Base-by-base conservation (phyloP, 176 grass and related monocot species). In the Musa schizocarpa region DNA sequence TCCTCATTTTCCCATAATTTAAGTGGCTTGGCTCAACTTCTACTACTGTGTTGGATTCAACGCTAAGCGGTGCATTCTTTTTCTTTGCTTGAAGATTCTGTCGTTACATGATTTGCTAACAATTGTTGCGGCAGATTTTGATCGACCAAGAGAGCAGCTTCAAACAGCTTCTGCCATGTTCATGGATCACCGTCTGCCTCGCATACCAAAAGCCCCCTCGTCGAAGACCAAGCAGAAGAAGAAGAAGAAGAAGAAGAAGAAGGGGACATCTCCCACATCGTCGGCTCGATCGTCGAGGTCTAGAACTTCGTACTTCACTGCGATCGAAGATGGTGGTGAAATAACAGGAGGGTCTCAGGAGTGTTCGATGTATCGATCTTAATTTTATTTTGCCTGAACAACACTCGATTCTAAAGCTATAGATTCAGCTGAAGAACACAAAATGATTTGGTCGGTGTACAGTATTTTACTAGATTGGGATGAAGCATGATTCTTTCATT, bases 201-300 rank as follows among this genome's bases (percentile, higher is more conserved):
- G 19, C 23, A 69, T 50, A 49, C 66, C 66, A 69, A 49, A 69
- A 49, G 66, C 66, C 14, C 1, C 67, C 9, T n/a, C n/a, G 67
- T 50, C 49, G 34, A 70, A 50, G 29, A 50, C 17, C 3, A 70
- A 70, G 68, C 19, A 9, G 68, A 70, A 70, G 68, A 69, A 69
- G 34, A 22, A 22, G 68, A 70, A 70, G 68, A 69, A 69, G 34
- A 22, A 22, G 22, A n/a, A 8, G n/a, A 70, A 70, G 8, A 43
- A 48, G 26, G 9, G 0, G 13, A 8, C 1, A 19, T 10, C 16
- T 43, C 34, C 34, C 34, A 6, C 34, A 12, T 50, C 34, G 12
- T 3, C 13, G 43, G 1, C 68, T 7, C 13, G 4, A 19, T 70
- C 43, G 8, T 21, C 21, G 2, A 65, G 63, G 63, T 26, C 21